phyloP scores from a whole-genome alignment of 441 rosid genomes.

The Erodium texanum region DNA sequence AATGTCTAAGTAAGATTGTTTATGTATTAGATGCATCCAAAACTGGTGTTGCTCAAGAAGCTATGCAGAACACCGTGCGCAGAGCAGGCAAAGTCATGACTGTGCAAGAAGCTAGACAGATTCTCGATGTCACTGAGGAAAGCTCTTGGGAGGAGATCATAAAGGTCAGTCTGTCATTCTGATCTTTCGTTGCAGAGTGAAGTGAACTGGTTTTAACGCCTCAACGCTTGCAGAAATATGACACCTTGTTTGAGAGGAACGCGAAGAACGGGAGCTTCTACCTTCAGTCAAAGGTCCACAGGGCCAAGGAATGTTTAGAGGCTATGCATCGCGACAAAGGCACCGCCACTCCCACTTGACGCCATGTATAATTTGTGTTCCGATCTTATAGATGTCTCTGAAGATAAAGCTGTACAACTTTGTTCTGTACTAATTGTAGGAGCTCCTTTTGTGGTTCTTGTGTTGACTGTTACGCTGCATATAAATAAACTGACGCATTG shows the following conservation, averaged over 20 bases:
- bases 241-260: slow-evolving; percentile 61
- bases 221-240: slow-evolving; percentile 51
- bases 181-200: neutral
- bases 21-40: slow-evolving; percentile 64
- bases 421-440: neutral
- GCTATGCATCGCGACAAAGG: slow-evolving; percentile 32
- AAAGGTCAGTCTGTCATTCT: slow-evolving; percentile 31
- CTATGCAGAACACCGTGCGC: slow-evolving; percentile 54
- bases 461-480: too few species aligned
- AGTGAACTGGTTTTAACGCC: neutral
- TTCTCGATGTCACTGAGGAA: slow-evolving; percentile 67
- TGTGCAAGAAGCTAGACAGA: slow-evolving; percentile 77
- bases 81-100: slow-evolving; percentile 65
- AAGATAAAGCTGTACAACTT: too few species aligned
- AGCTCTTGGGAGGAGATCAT: slow-evolving; percentile 74
- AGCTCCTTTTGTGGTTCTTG: too few species aligned
- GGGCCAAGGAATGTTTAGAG: slow-evolving; percentile 90
- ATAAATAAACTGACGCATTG: too few species aligned
- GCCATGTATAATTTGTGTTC: neutral
- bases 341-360: slow-evolving; percentile 42
- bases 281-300: slow-evolving; percentile 81
- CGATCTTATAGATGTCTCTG: neutral
- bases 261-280: slow-evolving; percentile 85
- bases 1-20: neutral
- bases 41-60: slow-evolving; percentile 72